Evolutionary conservation across 768 basidiomycete genomes (phyloP).

Genomic region (Cantharellus cinnabarinus): DNA sequence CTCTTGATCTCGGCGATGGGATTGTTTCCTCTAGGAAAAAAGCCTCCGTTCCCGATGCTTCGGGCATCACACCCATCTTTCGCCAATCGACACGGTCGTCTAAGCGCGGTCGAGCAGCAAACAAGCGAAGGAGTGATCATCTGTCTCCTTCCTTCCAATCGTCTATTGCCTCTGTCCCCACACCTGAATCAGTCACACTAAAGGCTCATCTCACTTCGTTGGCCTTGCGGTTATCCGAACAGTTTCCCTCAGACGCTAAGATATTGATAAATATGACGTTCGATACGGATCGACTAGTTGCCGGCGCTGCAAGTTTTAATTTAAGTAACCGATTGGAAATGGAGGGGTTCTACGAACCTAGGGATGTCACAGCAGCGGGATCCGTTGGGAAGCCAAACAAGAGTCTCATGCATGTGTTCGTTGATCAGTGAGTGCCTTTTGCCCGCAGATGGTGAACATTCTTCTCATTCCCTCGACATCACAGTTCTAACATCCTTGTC

Average conservation of each 20-base stretch:
- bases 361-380: not conserved
- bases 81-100: not conserved
- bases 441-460: not conserved
- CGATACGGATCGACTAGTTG: slow-evolving; percentile 1
- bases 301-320: not conserved
- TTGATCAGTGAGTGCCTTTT: slow-evolving; percentile 23
- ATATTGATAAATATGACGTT: not conserved
- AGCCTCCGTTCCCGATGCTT: not conserved
- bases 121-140: not conserved
- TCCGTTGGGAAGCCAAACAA: not conserved
- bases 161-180: not conserved
- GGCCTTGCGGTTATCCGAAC: slow-evolving; percentile 1
- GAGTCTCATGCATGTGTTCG: slow-evolving; percentile 19
- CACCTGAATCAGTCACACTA: not conserved
- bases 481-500: slow-evolving; percentile 72
- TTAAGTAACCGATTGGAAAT: not conserved
- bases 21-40: no score
- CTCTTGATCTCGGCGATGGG: not conserved
- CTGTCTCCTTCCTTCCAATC: not conserved
- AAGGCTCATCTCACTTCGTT: not conserved
- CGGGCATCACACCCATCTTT: not conserved
- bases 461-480: not conserved
- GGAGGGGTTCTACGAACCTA: slow-evolving; percentile 6
- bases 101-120: not conserved
- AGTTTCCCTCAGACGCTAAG: slow-evolving; percentile 3